These are phyloP conservation scores for Suaeda aralocaspica DNA, from an alignment of 148 eudicot species.

Conservation along the genomic window DNA sequence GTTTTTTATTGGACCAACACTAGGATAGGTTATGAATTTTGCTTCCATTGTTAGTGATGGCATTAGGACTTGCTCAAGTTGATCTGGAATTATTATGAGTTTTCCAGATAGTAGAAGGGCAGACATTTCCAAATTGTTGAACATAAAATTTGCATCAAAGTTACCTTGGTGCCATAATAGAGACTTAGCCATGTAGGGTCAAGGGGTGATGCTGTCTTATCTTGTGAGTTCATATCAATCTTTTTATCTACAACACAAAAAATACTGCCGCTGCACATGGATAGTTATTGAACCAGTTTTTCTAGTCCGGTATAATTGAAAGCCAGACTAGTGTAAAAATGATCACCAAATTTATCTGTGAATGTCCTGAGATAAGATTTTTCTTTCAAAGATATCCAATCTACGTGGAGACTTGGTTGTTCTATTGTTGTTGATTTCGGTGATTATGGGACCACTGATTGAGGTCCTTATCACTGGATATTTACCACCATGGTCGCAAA, in stretches of 20 bases:
- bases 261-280: no score
- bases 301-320: neutral
- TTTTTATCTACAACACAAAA: no score
- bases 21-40: constrained; percentile 4
- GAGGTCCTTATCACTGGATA: constrained; percentile 5
- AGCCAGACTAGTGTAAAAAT: neutral
- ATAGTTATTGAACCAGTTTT: no score
- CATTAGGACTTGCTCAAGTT: neutral
- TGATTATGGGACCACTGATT: constrained; percentile 20
- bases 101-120: no score
- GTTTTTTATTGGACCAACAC: neutral
- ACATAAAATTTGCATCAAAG: neutral
- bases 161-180: neutral
- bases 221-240: no score
- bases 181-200: neutral
- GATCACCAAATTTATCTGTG: neutral
- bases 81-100: neutral
- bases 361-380: constrained; percentile 7
- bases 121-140: neutral
- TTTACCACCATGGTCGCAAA: neutral
- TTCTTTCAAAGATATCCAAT: constrained; percentile 19
- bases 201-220: neutral
- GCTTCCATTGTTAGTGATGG: neutral
- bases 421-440: constrained; percentile 8
- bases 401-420: constrained; percentile 6